phyloP scores from a whole-genome alignment of 2,329 filamentous ascomycete species.

The Sclerotinia sclerotiorum region DNA sequence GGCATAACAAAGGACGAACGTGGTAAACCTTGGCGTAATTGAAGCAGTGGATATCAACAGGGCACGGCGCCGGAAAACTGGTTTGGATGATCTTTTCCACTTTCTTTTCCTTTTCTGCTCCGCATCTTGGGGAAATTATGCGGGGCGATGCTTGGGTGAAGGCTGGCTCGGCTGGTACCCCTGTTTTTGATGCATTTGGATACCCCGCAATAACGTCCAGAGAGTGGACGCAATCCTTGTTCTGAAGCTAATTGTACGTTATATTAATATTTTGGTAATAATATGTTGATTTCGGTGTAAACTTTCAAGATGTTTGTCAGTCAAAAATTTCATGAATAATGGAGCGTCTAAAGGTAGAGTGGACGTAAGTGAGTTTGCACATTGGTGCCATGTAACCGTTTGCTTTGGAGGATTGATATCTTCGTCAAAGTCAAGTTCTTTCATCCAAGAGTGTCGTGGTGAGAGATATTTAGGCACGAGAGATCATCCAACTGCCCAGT shows the following conservation, averaged over 20 bases:
- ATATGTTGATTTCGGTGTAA: background rate
- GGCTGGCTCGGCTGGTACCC: no score
- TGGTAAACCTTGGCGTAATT: background rate
- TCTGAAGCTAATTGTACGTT: background rate
- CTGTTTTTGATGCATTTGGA: background rate
- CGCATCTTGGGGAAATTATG: background rate
- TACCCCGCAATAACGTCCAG: background rate
- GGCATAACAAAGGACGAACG: background rate
- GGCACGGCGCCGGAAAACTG: background rate
- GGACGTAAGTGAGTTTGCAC: background rate
- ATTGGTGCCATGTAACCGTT: background rate
- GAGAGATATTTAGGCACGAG: background rate
- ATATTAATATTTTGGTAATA: background rate
- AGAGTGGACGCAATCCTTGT: background rate
- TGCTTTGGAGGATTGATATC: background rate
- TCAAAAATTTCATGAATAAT: background rate
- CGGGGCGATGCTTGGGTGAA: no score
- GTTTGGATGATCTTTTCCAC: background rate
- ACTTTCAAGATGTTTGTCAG: background rate
- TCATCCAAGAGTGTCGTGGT: background rate
- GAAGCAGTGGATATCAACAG: background rate
- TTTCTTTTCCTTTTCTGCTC: no score
- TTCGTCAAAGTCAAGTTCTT: background rate
- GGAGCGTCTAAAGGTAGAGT: background rate
- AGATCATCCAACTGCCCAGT: background rate